A percentile compares a stretch with the other conserved stretches of the same genome.
These are phyloP conservation scores for Mortierella sp. DNA, from an alignment of 371 early-diverging fungal species.

Conservation along the genomic window DNA sequence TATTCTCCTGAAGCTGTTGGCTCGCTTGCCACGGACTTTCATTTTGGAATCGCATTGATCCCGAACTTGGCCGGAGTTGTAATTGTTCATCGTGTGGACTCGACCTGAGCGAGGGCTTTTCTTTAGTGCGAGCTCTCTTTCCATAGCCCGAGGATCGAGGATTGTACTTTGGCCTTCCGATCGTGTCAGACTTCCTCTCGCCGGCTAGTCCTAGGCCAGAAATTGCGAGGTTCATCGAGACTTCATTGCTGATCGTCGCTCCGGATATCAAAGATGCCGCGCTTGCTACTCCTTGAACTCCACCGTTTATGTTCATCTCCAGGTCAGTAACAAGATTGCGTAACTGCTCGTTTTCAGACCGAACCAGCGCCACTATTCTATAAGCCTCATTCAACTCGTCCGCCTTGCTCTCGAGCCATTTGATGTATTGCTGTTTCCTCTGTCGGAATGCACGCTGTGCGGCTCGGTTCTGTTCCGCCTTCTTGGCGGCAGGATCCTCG, in stretches of 20 bases:
- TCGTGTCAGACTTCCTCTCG: neutral
- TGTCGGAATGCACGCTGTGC: conserved; percentile 78
- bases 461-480: conserved; percentile 75
- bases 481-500: conserved; percentile 27
- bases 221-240: conserved; percentile 16
- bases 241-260: conserved; percentile 13
- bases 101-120: neutral
- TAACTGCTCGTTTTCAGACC: conserved; percentile 33
- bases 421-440: conserved; percentile 72
- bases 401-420: conserved; percentile 69
- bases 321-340: conserved; percentile 23
- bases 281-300: neutral
- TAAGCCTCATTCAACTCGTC: conserved; percentile 62
- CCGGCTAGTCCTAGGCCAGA: neutral
- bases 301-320: neutral
- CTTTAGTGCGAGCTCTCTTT: conserved; percentile 3
- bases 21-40: too few species aligned
- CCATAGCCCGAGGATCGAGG: conserved; percentile 10
- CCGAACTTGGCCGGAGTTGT: conserved; percentile 1
- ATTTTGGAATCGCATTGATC: too few species aligned
- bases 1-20: too few species aligned
- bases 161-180: conserved; percentile 18
- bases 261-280: neutral
- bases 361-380: conserved; percentile 31
- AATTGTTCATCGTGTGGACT: neutral